phyloP scores from a whole-genome alignment of 768 basidiomycete species.

The Collybiopsis confluens region DNA sequence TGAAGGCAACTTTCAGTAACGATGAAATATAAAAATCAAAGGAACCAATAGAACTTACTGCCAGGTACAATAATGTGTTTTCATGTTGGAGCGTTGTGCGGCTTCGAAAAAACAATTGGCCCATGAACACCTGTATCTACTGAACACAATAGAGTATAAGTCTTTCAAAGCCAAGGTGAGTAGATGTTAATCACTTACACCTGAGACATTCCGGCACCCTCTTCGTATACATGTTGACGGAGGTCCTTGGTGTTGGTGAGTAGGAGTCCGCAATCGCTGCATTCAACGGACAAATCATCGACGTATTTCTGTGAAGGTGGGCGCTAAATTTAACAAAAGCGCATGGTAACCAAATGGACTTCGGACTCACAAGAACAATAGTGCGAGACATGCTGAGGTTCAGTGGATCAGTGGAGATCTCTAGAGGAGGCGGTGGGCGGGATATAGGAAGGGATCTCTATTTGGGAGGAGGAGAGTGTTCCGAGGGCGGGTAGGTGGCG shows the following conservation, averaged over 20 bases:
- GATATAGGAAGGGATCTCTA: not conserved
- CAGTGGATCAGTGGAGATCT: not conserved
- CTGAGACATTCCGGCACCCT: not conserved
- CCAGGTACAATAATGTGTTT: not conserved
- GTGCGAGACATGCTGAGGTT: not conserved
- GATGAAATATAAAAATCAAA: too few species aligned
- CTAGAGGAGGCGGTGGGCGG: not conserved
- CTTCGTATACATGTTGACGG: not conserved
- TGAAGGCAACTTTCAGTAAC: not conserved
- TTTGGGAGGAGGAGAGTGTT: not conserved
- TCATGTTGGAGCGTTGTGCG: not conserved
- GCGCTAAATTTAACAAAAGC: not conserved
- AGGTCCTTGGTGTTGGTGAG: not conserved
- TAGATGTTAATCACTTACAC: not conserved
- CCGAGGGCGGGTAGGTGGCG: not conserved
- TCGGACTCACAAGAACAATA: not conserved
- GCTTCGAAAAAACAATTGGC: not conserved
- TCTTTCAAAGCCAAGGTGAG: not conserved
- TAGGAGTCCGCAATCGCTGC: not conserved
- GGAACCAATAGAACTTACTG: not conserved
- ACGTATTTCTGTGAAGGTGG: not conserved
- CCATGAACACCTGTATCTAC: constrained; percentile 1
- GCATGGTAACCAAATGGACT: not conserved
- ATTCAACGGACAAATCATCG: not conserved
- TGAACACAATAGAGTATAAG: not conserved